Conservation (phyloP, 73 alveolate species). For the Blepharisma japonicum region DNA sequence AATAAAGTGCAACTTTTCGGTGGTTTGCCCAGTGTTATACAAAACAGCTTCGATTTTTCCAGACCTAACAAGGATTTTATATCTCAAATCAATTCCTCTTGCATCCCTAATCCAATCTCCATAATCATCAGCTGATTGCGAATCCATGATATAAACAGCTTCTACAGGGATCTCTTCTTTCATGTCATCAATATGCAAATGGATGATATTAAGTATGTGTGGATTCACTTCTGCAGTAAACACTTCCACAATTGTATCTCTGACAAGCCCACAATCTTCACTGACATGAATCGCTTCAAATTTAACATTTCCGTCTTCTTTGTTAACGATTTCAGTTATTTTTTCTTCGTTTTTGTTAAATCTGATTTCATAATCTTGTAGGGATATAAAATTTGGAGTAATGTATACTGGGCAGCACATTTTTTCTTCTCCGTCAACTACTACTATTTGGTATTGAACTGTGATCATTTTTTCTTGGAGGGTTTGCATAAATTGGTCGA, state of each 20-base stretch:
- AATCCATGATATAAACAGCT: constrained; percentile 45
- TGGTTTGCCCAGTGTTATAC: constrained; percentile 50
- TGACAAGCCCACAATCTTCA: constrained; percentile 43
- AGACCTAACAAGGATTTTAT: constrained; percentile 47
- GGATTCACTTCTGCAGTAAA: constrained; percentile 40
- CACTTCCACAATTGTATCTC: constrained; percentile 37
- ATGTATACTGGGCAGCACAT: constrained; percentile 56
- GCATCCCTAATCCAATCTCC: constrained; percentile 40
- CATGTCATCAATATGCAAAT: constrained; percentile 60
- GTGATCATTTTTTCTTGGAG: not conserved
- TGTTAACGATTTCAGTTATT: constrained; percentile 39
- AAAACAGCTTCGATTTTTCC: constrained; percentile 36
- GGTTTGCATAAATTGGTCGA: not conserved
- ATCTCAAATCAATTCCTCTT: constrained; percentile 49
- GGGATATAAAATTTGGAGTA: constrained; percentile 36
- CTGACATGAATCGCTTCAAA: constrained; percentile 41
- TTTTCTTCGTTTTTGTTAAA: constrained; percentile 38
- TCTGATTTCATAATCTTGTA: constrained; percentile 49
- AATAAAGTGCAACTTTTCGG: constrained; percentile 39
- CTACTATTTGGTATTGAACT: constrained; percentile 44
- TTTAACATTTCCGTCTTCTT: constrained; percentile 43
- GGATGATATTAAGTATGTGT: constrained; percentile 49
- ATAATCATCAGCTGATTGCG: constrained; percentile 33
- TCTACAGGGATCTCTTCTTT: constrained; percentile 57
- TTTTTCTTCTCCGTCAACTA: constrained; percentile 39